Evolutionary conservation across 768 basidiomycete species (phyloP), one percentile per base, ranked within the genome.

Genomic region (Mycena belliarum): DNA sequence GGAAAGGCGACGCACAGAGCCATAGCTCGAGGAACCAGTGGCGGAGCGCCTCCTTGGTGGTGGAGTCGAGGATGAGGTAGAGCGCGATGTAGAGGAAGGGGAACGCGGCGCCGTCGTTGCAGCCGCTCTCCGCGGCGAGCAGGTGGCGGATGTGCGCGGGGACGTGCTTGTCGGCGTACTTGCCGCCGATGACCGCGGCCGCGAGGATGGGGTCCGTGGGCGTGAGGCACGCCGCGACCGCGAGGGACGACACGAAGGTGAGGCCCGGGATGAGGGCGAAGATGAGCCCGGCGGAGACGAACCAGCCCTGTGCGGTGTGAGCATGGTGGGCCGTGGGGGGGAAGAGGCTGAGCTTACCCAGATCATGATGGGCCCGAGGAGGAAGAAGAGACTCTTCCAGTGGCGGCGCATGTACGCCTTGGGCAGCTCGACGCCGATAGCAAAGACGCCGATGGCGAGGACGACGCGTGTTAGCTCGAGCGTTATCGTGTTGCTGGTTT

Each of bases 141-240:
- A 84, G 73, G 62, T 84, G 82, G 29, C 82, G 86, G 40, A 93
- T 76, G 68, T 93, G 91, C 1, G 88, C 86, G 2, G 91, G 92
- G 23, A 98, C 96, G 67, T 98, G 96, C 70, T 98, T 97, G 71
- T 98, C 91, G 3, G 97, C 97, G 75, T 93, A 99, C 76, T 92
- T 95, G 29, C 96, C 96, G 66, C 96, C 96, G 12, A 93, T 84
- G 32, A 93, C 94, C 10, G 94, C 92, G 18, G 93, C 90, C 0
- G 94, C 94, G 49, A 97, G 82, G 69, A 95, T 95, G 38, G 93
- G 94, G 72, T 97, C 94, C 29, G 97, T 99, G 1, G 93, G 93
- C 0, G 95, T 96, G 33, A 95, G 83, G 71, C 92, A 94, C 0
- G 97, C 95, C 18, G 91, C 95, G 51, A 98, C 85, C 47, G 90